Base-by-base conservation (phyloP, 2,329 filamentous ascomycete species). In the Stromatinia cepivora region DNA sequence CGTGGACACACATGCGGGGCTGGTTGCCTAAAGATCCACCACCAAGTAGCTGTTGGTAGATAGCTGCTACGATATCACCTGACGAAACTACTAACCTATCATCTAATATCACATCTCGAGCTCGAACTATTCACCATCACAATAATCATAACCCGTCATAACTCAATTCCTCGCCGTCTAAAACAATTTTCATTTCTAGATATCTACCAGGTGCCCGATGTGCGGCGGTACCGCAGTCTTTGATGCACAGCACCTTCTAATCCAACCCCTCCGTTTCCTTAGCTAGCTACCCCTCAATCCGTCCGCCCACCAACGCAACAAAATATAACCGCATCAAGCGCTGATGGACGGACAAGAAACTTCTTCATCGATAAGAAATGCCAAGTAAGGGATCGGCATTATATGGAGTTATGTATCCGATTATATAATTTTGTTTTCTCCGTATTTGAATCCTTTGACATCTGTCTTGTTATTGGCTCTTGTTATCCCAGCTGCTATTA, bases 251-350 rank as follows among this genome's bases (percentile, higher is more conserved):
- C 54, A 57, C 54, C 53, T 57, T 34, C 54, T 9, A 57, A 57
- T 22, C 11, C 22, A 57, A 57, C 54, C 31, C 31, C 31, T 36
- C 31, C 8, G 22, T 20, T 57, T 25, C 20, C 25, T 39, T 48
- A 48, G 22, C 9, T 13, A 39, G 22, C 54, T 59, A 59, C 25
- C 28, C 58, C 28, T 48, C 39, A 28, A 62, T 48, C 58, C 42
- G 42, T 61, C 31, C 42, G 34, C 58, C 58, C 42, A 61, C 10
- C 58, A 31, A 46, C 25, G 11, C 25, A 39, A 39, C n/a, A 25
- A 59, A 15, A 48, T 34, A 36, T 25, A 48, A 62, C 28, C 58
- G 58, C 58, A 62, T 48, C 45, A 62, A 36, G 28, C 58, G 28
- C 58, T 34, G 17, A 28, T 22, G 17, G 13, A n/a, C 53, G 11